These are phyloP conservation scores for Gaertneriomyces semiglobifer DNA, from an alignment of 192 early-diverging fungal genomes.

Conservation along the genomic window DNA sequence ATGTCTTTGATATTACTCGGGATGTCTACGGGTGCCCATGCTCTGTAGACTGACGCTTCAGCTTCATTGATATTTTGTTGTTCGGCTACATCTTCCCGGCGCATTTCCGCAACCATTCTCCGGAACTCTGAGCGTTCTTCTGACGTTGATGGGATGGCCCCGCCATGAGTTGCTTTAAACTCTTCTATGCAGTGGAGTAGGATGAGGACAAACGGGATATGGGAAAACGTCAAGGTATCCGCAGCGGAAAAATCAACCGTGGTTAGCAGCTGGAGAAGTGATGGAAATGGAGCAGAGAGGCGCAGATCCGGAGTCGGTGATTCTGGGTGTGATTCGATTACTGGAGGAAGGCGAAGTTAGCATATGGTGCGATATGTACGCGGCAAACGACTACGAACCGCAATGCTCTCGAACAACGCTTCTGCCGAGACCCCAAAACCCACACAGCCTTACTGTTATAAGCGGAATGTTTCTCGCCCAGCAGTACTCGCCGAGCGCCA, in stretches of 20 bases:
- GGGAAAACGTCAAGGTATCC: conserved; percentile 68
- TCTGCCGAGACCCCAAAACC: conserved; percentile 74
- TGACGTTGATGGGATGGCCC: conserved; percentile 55
- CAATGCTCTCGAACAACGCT: conserved; percentile 73
- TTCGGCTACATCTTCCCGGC: conserved; percentile 48
- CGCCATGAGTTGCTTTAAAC: conserved; percentile 65
- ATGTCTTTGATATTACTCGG: neutral
- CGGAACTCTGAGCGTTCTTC: conserved; percentile 68
- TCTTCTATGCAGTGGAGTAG: conserved; percentile 70
- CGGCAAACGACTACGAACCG: conserved; percentile 48
- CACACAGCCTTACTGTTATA: conserved; percentile 64
- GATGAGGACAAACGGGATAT: conserved; percentile 84
- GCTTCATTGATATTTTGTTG: conserved; percentile 90
- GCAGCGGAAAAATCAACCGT: conserved; percentile 64
- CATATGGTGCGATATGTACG: neutral
- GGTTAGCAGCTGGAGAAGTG: conserved; percentile 57
- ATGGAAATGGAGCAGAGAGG: conserved; percentile 76
- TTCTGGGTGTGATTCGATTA: conserved; percentile 88
- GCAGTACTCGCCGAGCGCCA: conserved; percentile 61
- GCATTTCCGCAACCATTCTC: conserved; percentile 45
- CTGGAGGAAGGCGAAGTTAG: conserved; percentile 41
- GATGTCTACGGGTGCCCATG: conserved; percentile 47
- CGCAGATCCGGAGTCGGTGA: conserved; percentile 67
- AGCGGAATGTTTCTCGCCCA: conserved; percentile 63
- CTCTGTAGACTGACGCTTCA: conserved; percentile 57